These are phyloP conservation scores for Sugiyamaella qingdaonensis DNA, from an alignment of 805 yeast species.

Conservation along the genomic window DNA sequence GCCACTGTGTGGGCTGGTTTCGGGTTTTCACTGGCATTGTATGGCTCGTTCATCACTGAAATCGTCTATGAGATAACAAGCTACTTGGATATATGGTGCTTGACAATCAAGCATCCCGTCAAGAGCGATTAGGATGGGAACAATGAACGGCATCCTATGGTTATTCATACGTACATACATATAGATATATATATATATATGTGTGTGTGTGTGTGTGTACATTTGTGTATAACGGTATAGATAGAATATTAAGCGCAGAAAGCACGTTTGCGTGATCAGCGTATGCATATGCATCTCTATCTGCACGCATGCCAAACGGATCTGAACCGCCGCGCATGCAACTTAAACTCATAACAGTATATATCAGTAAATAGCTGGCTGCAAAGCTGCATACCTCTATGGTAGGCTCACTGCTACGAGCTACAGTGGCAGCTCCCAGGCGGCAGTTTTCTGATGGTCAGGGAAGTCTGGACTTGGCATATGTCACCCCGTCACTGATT, in stretches of 20 bases:
- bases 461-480: conserved; percentile 56
- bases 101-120: conserved; percentile 58
- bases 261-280: too few species aligned
- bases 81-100: conserved; percentile 77
- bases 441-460: conserved; percentile 27
- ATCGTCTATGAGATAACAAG: conserved; percentile 75
- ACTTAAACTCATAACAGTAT: too few species aligned
- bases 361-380: neutral
- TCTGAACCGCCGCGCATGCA: too few species aligned
- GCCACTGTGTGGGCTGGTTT: conserved; percentile 64
- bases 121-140: conserved; percentile 6
- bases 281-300: too few species aligned
- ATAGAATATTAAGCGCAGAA: too few species aligned
- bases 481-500: conserved; percentile 58
- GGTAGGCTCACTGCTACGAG: conserved; percentile 27
- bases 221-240: too few species aligned
- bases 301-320: too few species aligned
- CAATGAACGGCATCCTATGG: too few species aligned
- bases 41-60: conserved; percentile 69
- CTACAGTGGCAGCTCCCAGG: conserved; percentile 31
- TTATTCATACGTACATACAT: too few species aligned
- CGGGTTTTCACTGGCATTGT: conserved; percentile 68
- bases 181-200: too few species aligned
- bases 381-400: neutral
- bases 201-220: too few species aligned